Base-by-base conservation (phyloP, 495 filamentous ascomycete species). In the Trichoderma parareesei region DNA sequence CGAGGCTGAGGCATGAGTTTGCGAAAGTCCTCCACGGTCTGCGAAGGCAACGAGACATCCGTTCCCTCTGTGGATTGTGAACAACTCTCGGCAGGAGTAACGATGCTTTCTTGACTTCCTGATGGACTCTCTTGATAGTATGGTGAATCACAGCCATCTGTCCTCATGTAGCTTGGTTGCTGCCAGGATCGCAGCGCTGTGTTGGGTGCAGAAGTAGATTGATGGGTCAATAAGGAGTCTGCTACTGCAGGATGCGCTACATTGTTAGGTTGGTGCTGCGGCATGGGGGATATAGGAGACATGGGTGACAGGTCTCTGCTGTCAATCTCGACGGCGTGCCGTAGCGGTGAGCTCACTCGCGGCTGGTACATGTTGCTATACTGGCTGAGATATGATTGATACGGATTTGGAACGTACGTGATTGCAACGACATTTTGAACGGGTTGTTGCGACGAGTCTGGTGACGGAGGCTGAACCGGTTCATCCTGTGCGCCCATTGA, bases 1-100 rank as follows among this genome's bases (percentile, higher is more conserved):
- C 61, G 61, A 20, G 61, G 14, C n/a, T 37, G 41, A 2, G 61
- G 61, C 42, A 63, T 16, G 4, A 49, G n/a, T 44, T 48, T 49
- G n/a, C 61, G 61, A 35, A 63, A 61, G 11, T 61, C 60, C 27
- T 42, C 11, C 1, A 13, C 10, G 3, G 20, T 3, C 9, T 43
- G 27, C 37, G 13, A 35, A 0, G 20, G 2, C 3, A 57, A 13
- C 3, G 20, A 8, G 46, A 18, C 27, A 57, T 57, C 53, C 4
- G 33, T 57, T 13, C 2, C 7, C 0, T 57, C 33, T 57, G 53
- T 57, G 18, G 53, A 8, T 37, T 35, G 53, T 35, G 53, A 38
- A 14, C 1, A 6, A 14, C 53, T 33, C 8, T 11, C 53, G 11
- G 20, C 2, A 57, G 53, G 37, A 37, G 9, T 37, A 9, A 13